Percentiles rank a stretch among this genome's conserved stretches.
phyloP scores from a whole-genome alignment of 176 grass and related monocot species.

The Paspalum notatum region DNA sequence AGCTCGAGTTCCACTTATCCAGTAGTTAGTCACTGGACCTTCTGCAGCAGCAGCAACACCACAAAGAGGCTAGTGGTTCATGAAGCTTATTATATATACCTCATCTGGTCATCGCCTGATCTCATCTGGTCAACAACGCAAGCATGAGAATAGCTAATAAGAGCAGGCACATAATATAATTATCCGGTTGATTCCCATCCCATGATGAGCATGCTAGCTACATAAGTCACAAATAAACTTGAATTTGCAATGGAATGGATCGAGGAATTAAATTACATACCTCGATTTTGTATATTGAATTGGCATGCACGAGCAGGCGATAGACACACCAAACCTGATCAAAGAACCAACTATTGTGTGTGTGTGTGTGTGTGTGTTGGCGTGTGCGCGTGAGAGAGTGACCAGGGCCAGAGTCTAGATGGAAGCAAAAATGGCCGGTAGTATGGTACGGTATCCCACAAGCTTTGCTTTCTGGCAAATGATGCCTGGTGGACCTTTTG shows the following conservation, averaged over 20 bases:
- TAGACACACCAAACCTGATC: background rate
- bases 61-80: too few species aligned
- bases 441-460: background rate
- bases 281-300: background rate
- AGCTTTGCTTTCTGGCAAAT: background rate
- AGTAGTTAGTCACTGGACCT: too few species aligned
- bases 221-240: background rate
- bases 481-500: background rate
- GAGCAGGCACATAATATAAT: too few species aligned
- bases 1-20: too few species aligned
- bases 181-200: too few species aligned
- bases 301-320: background rate
- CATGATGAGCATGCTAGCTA: background rate
- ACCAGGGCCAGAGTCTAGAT: background rate
- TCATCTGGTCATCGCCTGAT: too few species aligned
- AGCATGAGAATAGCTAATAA: too few species aligned
- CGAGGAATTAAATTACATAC: background rate
- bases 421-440: background rate
- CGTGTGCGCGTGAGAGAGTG: too few species aligned
- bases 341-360: background rate
- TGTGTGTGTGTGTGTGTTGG: background rate
- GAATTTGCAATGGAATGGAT: background rate
- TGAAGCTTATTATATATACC: too few species aligned
- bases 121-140: too few species aligned
- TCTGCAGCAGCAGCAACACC: too few species aligned